Conservation (phyloP, 148 eudicot species). For the Nepenthes gracilis region DNA sequence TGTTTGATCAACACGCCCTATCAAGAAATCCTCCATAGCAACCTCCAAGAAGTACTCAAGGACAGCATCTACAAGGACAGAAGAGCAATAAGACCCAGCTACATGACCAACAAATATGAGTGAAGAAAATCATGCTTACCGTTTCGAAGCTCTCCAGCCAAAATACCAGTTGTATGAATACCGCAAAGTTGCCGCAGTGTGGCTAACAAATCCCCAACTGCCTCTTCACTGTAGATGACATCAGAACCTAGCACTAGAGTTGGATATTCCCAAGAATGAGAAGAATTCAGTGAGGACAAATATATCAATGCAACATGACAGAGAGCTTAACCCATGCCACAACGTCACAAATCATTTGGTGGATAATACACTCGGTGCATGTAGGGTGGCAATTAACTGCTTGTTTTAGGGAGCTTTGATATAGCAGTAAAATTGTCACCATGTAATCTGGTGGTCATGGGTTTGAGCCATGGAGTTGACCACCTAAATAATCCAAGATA, state of each 20-base stretch:
- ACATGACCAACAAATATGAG: background rate
- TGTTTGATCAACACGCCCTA: constrained; percentile 62
- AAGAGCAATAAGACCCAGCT: background rate
- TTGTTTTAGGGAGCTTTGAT: no score
- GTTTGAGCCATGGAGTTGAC: no score
- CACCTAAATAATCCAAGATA: no score
- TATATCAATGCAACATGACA: no score
- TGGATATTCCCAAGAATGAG: background rate
- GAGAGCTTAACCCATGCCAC: no score
- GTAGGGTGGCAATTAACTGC: no score
- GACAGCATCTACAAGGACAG: constrained; percentile 41
- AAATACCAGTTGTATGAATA: constrained; percentile 50
- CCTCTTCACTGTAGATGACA: constrained; percentile 78
- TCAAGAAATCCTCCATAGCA: constrained; percentile 46
- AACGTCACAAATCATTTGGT: no score
- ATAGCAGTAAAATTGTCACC: no score
- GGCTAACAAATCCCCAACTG: constrained; percentile 58
- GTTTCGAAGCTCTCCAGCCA: constrained; percentile 91
- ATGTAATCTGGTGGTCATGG: no score
- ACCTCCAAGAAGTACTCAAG: constrained; percentile 81
- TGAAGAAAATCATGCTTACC: constrained; percentile 26
- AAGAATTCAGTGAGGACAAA: background rate
- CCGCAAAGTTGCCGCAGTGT: constrained; percentile 57
- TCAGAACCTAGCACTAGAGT: constrained; percentile 73
- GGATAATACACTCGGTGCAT: no score